Percentiles rank a stretch among this genome's conserved stretches.
Conservation (phyloP, 208 protist species). For the Trypanosomatidae sp. region DNA sequence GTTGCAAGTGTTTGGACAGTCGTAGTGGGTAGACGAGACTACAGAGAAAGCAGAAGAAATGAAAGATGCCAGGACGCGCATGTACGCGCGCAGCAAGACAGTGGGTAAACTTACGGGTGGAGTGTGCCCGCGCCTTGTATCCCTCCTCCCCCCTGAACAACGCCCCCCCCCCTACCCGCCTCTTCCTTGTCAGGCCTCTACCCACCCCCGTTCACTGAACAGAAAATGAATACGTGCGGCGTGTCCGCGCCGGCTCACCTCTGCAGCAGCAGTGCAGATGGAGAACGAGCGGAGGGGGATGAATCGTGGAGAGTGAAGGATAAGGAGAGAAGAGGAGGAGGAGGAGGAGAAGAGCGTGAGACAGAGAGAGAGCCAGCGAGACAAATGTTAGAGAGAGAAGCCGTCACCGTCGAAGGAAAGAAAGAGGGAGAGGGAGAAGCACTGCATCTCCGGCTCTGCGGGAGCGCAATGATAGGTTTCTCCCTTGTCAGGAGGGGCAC, state of each 20-base stretch:
- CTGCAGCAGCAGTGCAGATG: neutral
- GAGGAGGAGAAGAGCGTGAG: neutral
- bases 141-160: neutral
- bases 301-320: neutral
- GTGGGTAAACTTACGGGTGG: neutral
- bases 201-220: neutral
- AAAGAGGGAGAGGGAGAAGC: neutral
- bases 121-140: no score
- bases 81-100: neutral
- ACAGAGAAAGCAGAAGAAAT: neutral
- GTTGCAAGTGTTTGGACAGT: no score
- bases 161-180: neutral
- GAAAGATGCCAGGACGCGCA: neutral
- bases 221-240: neutral
- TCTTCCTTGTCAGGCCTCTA: neutral
- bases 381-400: neutral
- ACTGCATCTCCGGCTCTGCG: neutral
- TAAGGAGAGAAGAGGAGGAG: neutral
- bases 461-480: neutral
- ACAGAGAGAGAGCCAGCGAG: neutral
- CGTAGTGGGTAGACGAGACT: neutral
- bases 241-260: neutral
- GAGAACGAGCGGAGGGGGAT: neutral
- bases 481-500: neutral
- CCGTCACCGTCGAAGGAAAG: neutral